phyloP scores from a whole-genome alignment of 768 basidiomycete species.

The Trametes sanguinea region DNA sequence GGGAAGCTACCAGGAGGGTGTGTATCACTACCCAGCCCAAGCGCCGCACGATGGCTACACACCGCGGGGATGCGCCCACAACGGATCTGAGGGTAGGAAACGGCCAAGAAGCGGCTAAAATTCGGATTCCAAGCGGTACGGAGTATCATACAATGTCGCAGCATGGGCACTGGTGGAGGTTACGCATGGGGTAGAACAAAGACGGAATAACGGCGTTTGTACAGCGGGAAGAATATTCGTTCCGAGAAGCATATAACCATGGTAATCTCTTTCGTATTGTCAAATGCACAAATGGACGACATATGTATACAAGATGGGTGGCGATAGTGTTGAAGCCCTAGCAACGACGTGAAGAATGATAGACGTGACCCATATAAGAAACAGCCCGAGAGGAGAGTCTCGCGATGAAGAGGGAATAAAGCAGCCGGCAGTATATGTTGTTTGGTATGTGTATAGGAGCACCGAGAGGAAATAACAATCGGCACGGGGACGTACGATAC shows the following conservation, averaged over 20 bases:
- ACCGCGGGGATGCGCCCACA: background rate
- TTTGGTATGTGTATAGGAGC: conserved; percentile 15
- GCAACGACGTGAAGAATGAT: conserved; percentile 6
- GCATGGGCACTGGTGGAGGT: conserved; percentile 1
- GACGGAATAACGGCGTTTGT: conserved; percentile 10
- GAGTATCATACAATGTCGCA: conserved; percentile 15
- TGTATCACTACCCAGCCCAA: background rate
- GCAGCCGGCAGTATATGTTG: conserved; percentile 11
- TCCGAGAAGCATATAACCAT: background rate
- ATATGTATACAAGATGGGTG: conserved; percentile 23
- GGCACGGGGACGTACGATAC: conserved; percentile 7
- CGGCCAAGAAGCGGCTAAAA: background rate
- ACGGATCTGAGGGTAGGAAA: no score
- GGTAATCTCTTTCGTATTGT: conserved; percentile 1
- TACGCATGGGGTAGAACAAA: background rate
- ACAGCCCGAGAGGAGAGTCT: conserved; percentile 15
- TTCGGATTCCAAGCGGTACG: background rate
- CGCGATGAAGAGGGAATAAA: conserved; percentile 14
- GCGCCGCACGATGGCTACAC: background rate
- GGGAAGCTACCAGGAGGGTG: background rate
- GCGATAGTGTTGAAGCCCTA: conserved; percentile 9
- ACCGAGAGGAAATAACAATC: conserved; percentile 2
- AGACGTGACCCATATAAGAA: conserved; percentile 8
- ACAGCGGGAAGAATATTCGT: background rate
- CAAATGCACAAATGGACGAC: conserved; percentile 11